phyloP scores from a whole-genome alignment of 352 stramenopile species.

The Salisapilia sapeloensis region DNA sequence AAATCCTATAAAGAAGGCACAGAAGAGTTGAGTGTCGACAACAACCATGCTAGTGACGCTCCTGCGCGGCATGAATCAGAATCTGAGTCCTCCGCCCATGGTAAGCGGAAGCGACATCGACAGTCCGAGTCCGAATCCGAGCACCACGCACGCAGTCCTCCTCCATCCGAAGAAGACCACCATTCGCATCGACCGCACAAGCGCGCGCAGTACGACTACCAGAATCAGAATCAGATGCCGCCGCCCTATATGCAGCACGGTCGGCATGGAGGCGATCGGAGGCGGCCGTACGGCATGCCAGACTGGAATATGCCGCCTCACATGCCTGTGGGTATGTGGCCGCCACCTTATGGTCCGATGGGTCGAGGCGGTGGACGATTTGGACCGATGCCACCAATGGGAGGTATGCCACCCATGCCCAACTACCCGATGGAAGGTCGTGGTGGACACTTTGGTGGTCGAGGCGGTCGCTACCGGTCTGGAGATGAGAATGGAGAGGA shows the following conservation, averaged over 20 bases:
- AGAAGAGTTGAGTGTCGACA: too few relatives aligned
- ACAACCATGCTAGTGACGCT: too few relatives aligned
- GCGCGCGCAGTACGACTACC: constrained; percentile 53
- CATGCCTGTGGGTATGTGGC: constrained; percentile 37
- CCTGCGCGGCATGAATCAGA: too few relatives aligned
- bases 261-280: too few relatives aligned
- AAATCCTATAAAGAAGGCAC: constrained; percentile 54
- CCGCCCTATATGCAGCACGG: too few relatives aligned
- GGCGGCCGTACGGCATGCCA: too few relatives aligned
- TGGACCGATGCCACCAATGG: constrained; percentile 7
- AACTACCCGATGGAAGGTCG: constrained; percentile 1
- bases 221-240: constrained; percentile 38
- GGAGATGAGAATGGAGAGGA: not conserved
- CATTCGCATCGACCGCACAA: constrained; percentile 14
- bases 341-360: constrained; percentile 13
- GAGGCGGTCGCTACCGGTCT: not conserved
- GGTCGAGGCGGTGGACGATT: constrained; percentile 15
- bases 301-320: constrained; percentile 48
- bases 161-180: too few relatives aligned
- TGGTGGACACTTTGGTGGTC: not conserved
- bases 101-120: too few relatives aligned
- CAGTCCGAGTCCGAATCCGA: too few relatives aligned
- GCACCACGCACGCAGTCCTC: too few relatives aligned
- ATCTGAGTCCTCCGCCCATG: too few relatives aligned
- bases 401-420: not conserved